Evolutionary conservation across 2,329 filamentous ascomycete species (phyloP), one percentile per base, ranked within the genome.

Genomic region (Fusarium sororula): DNA sequence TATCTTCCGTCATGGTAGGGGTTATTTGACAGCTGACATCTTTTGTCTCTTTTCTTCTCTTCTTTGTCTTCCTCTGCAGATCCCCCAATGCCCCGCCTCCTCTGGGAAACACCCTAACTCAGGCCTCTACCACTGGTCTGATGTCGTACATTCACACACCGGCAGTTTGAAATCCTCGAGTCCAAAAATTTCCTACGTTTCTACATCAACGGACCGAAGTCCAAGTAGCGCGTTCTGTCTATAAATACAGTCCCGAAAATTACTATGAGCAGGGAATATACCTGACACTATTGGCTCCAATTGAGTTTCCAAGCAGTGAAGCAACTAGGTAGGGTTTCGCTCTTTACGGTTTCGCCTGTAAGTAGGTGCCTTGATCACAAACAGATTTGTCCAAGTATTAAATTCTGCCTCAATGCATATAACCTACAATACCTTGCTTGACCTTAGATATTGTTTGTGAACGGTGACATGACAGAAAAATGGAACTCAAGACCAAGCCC

Each of bases 51-150:
- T 35, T 14, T 37, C 35, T 37, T 65, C 50, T 64, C 26, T 50
- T 61, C 48, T 57, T 50, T 30, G 24, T 30, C 37, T 59, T 42
- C 56, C 44, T 45, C 66, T 50, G 70, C 63, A 78, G 68, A 78
- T 78, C 73, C 68, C 78, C 51, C 65, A 77, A 77, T 74, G 64
- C 75, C 70, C 68, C 50, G 41, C 42, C 63, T 44, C 48, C 24
- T 62, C 51, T 58, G 53, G 22, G 28, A 32, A 50, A 50, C 28
- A 63, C 63, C 47, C 22, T 68, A 47, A 20, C 24, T 20, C 45
- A 67, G 60, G 64, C 50, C 65, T 76, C 74, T 75, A 63, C 67
- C 68, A 68, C 62, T 24, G 38, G 63, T 35, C 58, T 69, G 50
- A 37, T 51, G 50, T 53, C 55, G 65, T 56, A 67, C 60, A 64